A percentile compares a stretch with the other conserved stretches of the same genome.
Evolutionary conservation across 306 rosid genomes (phyloP).

Genomic region (Prunus davidiana): DNA sequence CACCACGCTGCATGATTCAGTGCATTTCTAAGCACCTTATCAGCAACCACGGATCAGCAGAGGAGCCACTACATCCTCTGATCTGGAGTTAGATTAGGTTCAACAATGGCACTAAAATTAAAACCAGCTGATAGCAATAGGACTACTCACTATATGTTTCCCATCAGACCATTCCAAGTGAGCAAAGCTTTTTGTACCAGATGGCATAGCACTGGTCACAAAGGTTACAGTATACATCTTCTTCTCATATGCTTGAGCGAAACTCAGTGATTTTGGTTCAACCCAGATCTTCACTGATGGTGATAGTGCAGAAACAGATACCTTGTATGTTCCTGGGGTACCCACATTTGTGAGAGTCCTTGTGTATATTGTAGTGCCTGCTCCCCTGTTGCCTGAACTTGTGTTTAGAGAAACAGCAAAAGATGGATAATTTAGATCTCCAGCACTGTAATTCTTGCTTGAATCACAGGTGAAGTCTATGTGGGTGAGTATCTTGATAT

Average conservation of each 20-base stretch:
- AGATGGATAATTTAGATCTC: constrained; percentile 72
- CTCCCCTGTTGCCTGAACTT: constrained; percentile 17
- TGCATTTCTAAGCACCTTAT: neutral
- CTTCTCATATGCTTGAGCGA: constrained; percentile 39
- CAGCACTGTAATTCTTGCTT: constrained; percentile 44
- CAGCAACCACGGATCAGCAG: neutral
- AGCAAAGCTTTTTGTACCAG: constrained; percentile 49
- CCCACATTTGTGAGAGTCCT: constrained; percentile 65
- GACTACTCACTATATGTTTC: constrained; percentile 61
- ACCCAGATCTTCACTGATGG: constrained; percentile 53
- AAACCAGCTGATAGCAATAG: constrained; percentile 64
- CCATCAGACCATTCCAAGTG: constrained; percentile 68
- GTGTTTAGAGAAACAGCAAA: constrained; percentile 49
- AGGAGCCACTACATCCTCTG: neutral
- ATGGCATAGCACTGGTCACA: constrained; percentile 39
- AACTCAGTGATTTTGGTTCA: constrained; percentile 54
- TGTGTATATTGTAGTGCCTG: constrained; percentile 40
- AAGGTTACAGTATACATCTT: constrained; percentile 59
- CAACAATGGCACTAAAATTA: neutral
- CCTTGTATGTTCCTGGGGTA: constrained; percentile 51
- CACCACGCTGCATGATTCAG: neutral
- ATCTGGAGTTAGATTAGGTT: neutral
- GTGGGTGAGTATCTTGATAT: constrained; percentile 46
- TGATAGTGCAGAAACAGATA: constrained; percentile 26
- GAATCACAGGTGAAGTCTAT: constrained; percentile 41